Conservation (phyloP, 805 yeast species). For the Candida ovalis region DNA sequence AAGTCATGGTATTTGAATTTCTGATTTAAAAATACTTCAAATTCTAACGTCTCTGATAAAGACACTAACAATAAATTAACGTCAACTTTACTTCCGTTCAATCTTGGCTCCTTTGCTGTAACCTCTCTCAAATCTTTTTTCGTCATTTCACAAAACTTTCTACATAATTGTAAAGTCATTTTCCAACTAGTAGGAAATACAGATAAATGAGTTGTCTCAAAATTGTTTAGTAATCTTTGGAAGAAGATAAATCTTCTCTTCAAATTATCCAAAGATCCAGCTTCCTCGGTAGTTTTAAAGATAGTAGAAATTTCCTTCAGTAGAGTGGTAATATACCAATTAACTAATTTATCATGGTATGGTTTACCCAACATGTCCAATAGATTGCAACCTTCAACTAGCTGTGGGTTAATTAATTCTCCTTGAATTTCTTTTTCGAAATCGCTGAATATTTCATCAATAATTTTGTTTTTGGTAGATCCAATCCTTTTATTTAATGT, state of each 20-base stretch:
- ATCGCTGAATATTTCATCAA: conserved; percentile 70
- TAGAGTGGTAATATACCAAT: conserved; percentile 69
- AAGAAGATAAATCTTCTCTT: conserved; percentile 78
- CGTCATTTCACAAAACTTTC: conserved; percentile 65
- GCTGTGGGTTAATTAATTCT: conserved; percentile 33
- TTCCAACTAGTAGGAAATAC: conserved; percentile 74
- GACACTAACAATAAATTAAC: conserved; percentile 66
- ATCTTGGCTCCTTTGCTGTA: conserved; percentile 37
- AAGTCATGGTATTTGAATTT: conserved; percentile 45
- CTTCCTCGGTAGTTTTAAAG: conserved; percentile 81
- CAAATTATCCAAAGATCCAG: conserved; percentile 88
- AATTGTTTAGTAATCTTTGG: conserved; percentile 60
- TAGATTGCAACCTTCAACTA: conserved; percentile 65
- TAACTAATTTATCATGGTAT: conserved; percentile 55
- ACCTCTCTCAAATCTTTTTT: conserved; percentile 59
- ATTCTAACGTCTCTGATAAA: conserved; percentile 74
- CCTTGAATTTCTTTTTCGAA: conserved; percentile 51
- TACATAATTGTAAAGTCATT: conserved; percentile 57
- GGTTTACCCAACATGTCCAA: conserved; percentile 60
- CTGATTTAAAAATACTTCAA: conserved; percentile 71
- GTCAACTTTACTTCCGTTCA: conserved; percentile 36
- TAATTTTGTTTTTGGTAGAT: conserved; percentile 54
- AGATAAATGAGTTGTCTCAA: conserved; percentile 43
- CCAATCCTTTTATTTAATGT: conserved; percentile 55
- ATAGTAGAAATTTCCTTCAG: conserved; percentile 72